Percentiles rank a stretch among this genome's conserved stretches.
Conservation (phyloP, 257 asterid genomes). For the Vinca minor region DNA sequence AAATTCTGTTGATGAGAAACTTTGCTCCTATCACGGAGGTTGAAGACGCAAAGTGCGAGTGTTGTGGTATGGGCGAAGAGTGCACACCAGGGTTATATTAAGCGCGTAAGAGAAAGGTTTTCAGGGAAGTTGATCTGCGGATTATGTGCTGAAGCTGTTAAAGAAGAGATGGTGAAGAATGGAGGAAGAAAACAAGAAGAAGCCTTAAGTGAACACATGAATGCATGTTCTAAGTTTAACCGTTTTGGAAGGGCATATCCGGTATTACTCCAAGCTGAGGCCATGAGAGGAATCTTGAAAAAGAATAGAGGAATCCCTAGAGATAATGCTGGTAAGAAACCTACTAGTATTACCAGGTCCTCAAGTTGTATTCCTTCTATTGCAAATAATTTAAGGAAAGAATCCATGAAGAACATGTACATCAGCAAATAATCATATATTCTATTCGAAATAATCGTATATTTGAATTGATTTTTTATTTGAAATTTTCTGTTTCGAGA, state of each 20-base stretch:
- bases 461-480: too few relatives aligned
- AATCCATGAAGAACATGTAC: too few relatives aligned
- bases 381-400: too few relatives aligned
- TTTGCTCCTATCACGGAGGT: slow-evolving; percentile 59
- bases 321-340: slow-evolving; percentile 28
- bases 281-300: slow-evolving; percentile 66
- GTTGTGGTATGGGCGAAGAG: slow-evolving; percentile 93
- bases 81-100: slow-evolving; percentile 65
- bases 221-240: slow-evolving; percentile 67
- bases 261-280: slow-evolving; percentile 73
- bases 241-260: slow-evolving; percentile 70
- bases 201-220: slow-evolving; percentile 63
- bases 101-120: slow-evolving; percentile 37
- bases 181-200: slow-evolving; percentile 60
- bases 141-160: slow-evolving; percentile 81
- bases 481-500: too few relatives aligned
- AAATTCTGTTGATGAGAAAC: slow-evolving; percentile 26
- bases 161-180: slow-evolving; percentile 69
- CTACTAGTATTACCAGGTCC: slow-evolving; percentile 51
- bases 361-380: slow-evolving; percentile 70
- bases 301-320: slow-evolving; percentile 63
- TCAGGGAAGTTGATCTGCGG: slow-evolving; percentile 75
- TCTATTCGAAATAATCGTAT: too few relatives aligned
- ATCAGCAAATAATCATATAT: too few relatives aligned
- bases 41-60: slow-evolving; percentile 86